Evolutionary conservation across 305 asterid species (phyloP), one percentile per base, ranked within the genome.

Genomic region (Solanum chacoense): DNA sequence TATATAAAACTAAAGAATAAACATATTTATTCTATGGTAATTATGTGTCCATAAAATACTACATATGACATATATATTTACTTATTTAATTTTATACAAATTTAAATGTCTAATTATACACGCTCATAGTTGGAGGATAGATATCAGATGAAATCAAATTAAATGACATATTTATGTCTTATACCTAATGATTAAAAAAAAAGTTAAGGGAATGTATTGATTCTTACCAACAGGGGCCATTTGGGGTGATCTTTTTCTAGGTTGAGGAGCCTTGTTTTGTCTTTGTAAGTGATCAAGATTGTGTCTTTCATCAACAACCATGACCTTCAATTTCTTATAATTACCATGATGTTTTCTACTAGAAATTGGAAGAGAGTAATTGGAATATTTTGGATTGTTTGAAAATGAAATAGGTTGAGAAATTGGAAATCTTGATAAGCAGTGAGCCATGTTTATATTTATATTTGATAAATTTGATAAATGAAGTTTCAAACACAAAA

Each of bases 211-310:
- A 26, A 20, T 59, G 28, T 50, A 2, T 59, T 11, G 38, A 26
- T 26, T 1, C 18, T 67, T 93, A 95, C 97, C 97, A 76, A 94
- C 86, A 45, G 97, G 98, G n/a, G 94, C 94, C 31, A 67, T 90
- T 13, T 91, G 93, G 24, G 91, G 91, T 86, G 93, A 40, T 91
- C 89, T 94, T 84, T 71, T 92, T 87, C 63, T 90, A 29, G 93
- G 89, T 29, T 93, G 98, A 74, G 90, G 94, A 32, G 83, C 16
- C 87, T 90, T 91, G 72, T 65, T 91, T 16, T 88, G 87, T 81
- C 92, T 93, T 36, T 94, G 95, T 87, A 94, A 89, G 65, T 91
- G 93, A 76, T 93, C 95, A n/a, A 94, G 93, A 89, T 88, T 88
- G 31, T 87, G 92, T 75, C 93, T 87, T 76, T 92, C 93, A 37